Base-by-base conservation (phyloP, 495 filamentous ascomycete genomes). In the Viridothelium virens region DNA sequence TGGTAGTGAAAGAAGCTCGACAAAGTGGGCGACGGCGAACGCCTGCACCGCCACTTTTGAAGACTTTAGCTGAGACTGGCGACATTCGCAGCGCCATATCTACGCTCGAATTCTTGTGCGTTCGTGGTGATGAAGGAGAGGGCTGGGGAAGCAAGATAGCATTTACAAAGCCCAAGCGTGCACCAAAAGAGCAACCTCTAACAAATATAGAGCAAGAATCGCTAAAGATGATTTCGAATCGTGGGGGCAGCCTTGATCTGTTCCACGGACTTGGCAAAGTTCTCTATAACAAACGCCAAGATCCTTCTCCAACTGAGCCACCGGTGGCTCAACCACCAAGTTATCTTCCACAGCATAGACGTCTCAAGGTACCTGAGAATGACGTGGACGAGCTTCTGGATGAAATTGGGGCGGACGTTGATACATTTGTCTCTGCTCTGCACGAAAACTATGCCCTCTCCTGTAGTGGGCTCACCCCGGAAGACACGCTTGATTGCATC, bases 251-350 rank as follows among this genome's bases (percentile, higher is more conserved):
- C 68, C 79, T 97, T 6, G 92, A 91, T 1, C 87, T 99, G 66
- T 99, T 99, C 72, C 95, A 99, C 76, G 92, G 95, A 37, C 88
- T 99, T 62, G 95, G 92, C 16, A 96, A 92, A 70, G 89, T 97
- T 2, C 85, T 96, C 2, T 92, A 97, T 76, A 97, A 97, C 77
- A 97, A 96, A 73, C 83, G 94, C 47, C 81, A 85, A 38, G 79
- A 80, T 36, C 50, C 69, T 3, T 38, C 47, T 4, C 38, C 16
- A 59, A 59, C 62, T 3, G 71, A 69, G 12, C 65, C 65, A 64
- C 68, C 59, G 25, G 71, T 70, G 63, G 16, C 70, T 39, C 77
- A 81, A 50, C 86, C 87, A 39, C 90, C 91, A 16, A 70, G 79
- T 56, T 84, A 89, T 78, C 77, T 93, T 56, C 78, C 80, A 3